Evolutionary conservation across 257 asterid species (phyloP).

Genomic region (Solanum stenotomum): DNA sequence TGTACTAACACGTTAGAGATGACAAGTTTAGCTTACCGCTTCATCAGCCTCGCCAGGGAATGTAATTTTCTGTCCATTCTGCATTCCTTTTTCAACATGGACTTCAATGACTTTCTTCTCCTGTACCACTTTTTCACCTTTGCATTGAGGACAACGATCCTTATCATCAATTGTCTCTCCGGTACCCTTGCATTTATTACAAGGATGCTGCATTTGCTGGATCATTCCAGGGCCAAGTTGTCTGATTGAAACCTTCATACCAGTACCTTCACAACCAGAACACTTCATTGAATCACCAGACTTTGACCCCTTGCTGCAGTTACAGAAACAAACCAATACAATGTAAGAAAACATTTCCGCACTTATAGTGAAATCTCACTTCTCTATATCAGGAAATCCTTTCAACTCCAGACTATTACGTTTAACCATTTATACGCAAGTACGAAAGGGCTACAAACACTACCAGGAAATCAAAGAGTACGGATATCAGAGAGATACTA

Average conservation of each 20-base stretch:
- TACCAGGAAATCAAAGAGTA: not conserved
- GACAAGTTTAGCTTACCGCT: constrained; percentile 29
- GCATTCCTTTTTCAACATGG: constrained; percentile 69
- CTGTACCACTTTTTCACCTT: constrained; percentile 55
- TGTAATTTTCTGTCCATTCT: constrained; percentile 54
- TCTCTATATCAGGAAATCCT: not conserved
- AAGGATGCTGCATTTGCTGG: constrained; percentile 74
- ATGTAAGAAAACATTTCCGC: not conserved
- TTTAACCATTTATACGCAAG: not conserved
- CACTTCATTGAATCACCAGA: constrained; percentile 61
- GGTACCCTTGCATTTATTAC: constrained; percentile 62
- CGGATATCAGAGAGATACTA: not conserved
- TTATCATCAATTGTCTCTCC: constrained; percentile 55
- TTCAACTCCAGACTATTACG: not conserved
- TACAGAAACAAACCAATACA: not conserved
- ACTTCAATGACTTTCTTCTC: constrained; percentile 71
- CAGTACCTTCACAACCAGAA: constrained; percentile 58
- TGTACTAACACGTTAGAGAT: not conserved
- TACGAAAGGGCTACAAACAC: not conserved
- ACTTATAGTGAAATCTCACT: not conserved
- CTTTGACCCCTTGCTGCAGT: constrained; percentile 56
- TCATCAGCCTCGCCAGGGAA: constrained; percentile 82
- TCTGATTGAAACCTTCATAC: constrained; percentile 59
- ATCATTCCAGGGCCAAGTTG: constrained; percentile 65
- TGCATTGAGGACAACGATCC: constrained; percentile 62